Conservation (phyloP, 148 eudicot species). For the Rhododendron ovatum region DNA sequence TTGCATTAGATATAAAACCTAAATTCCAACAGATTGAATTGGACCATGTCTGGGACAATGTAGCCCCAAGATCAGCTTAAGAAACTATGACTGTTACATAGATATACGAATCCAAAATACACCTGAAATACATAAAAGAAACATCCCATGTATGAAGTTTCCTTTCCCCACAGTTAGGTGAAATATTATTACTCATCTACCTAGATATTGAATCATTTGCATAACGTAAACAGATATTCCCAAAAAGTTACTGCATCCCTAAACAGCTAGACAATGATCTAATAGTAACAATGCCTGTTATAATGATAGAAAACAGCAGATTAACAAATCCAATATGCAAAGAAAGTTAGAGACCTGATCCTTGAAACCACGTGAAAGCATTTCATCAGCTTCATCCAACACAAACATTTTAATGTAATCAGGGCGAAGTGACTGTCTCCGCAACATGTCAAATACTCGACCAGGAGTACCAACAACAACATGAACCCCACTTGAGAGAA, state of each 20-base stretch:
- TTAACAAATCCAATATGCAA: background rate
- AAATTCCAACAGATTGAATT: background rate
- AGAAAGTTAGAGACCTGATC: constrained; percentile 8
- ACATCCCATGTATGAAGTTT: background rate
- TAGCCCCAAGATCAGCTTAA: background rate
- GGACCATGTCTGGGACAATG: background rate
- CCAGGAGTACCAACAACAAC: constrained; percentile 88
- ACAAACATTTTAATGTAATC: constrained; percentile 43
- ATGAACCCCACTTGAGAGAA: constrained; percentile 62
- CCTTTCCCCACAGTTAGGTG: background rate
- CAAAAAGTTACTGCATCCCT: background rate
- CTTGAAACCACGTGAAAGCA: constrained; percentile 15
- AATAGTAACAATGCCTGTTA: background rate
- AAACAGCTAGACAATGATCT: background rate
- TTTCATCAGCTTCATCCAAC: constrained; percentile 53
- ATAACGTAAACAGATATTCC: background rate
- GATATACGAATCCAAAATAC: background rate
- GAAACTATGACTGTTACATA: background rate
- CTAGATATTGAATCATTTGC: background rate
- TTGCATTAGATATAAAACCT: background rate
- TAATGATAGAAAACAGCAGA: background rate
- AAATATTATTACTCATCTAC: background rate
- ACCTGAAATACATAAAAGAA: background rate
- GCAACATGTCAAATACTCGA: constrained; percentile 38
- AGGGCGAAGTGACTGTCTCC: constrained; percentile 36